A percentile compares a stretch with the other conserved stretches of the same genome.
These are phyloP conservation scores for Colletotrichum cuscutae DNA, from an alignment of 2,329 filamentous ascomycete genomes.

Conservation along the genomic window DNA sequence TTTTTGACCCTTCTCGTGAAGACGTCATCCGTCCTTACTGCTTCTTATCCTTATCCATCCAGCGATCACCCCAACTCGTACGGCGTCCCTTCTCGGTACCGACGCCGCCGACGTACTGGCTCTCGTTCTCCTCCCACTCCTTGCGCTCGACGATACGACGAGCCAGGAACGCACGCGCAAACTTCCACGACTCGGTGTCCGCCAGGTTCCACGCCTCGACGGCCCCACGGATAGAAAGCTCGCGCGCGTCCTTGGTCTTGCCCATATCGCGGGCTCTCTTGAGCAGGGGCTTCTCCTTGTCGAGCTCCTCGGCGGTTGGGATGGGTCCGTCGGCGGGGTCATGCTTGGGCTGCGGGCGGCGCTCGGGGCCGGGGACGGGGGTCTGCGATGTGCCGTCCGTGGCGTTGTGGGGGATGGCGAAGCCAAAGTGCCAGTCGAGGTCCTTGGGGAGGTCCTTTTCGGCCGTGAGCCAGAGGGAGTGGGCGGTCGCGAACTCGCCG, in stretches of 20 bases:
- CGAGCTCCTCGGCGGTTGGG: conserved; percentile 62
- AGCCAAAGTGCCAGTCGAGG: conserved; percentile 91
- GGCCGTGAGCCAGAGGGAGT: conserved; percentile 85
- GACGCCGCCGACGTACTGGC: conserved; percentile 70
- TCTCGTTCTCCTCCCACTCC: conserved; percentile 78
- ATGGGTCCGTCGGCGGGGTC: conserved; percentile 60
- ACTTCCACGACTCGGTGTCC: conserved; percentile 83
- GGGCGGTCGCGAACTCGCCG: conserved; percentile 69
- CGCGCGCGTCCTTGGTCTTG: conserved; percentile 52
- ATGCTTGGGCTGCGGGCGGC: conserved; percentile 60
- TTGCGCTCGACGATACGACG: conserved; percentile 70
- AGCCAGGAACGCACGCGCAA: conserved; percentile 75
- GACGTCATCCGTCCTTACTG: not conserved
- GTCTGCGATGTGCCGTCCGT: conserved; percentile 65
- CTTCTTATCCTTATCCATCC: conserved; percentile 43
- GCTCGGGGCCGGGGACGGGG: conserved; percentile 68
- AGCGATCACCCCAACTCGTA: conserved; percentile 45
- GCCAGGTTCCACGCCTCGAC: conserved; percentile 76
- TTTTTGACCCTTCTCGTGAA: not conserved
- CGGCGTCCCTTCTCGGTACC: conserved; percentile 59
- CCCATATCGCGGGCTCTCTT: conserved; percentile 55
- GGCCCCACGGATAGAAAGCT: conserved; percentile 61
- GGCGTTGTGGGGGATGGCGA: conserved; percentile 73
- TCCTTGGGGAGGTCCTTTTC: conserved; percentile 72
- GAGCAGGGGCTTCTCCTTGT: conserved; percentile 66